These are phyloP conservation scores for Pythium plurisporium DNA, from an alignment of 352 stramenopile species.

Conservation along the genomic window DNA sequence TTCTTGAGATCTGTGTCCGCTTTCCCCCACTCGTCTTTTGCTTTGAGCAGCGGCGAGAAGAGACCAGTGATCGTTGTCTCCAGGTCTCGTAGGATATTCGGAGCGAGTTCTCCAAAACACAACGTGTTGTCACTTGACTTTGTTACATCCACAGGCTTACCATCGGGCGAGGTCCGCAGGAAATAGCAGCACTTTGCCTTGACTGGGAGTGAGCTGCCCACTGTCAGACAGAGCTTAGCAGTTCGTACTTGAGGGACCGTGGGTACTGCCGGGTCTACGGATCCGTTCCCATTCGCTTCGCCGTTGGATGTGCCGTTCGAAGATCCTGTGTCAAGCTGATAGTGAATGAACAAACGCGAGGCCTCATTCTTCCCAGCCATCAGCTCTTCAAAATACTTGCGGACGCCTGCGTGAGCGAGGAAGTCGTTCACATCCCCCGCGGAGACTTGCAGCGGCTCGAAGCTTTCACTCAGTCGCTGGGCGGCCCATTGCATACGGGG, in stretches of 20 bases:
- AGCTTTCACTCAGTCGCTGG: constrained; percentile 72
- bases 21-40: constrained; percentile 95
- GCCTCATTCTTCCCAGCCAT: constrained; percentile 57
- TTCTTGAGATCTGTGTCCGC: constrained; percentile 89
- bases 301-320: constrained; percentile 5
- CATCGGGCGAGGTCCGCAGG: constrained; percentile 57
- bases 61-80: constrained; percentile 79
- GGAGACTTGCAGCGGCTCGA: constrained; percentile 58
- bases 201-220: constrained; percentile 68
- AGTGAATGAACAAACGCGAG: constrained; percentile 78
- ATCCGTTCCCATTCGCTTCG: constrained; percentile 1
- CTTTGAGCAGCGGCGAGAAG: constrained; percentile 91
- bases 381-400: constrained; percentile 74
- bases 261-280: neutral
- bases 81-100: constrained; percentile 77
- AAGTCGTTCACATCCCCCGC: constrained; percentile 59
- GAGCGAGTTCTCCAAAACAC: constrained; percentile 81
- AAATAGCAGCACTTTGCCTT: constrained; percentile 85
- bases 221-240: constrained; percentile 61
- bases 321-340: constrained; percentile 28
- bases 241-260: constrained; percentile 27
- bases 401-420: constrained; percentile 37
- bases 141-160: constrained; percentile 63
- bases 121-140: constrained; percentile 79
- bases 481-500: constrained; percentile 80